Base-by-base conservation (phyloP, 257 asterid species). In the Paraleonurus japonicus region DNA sequence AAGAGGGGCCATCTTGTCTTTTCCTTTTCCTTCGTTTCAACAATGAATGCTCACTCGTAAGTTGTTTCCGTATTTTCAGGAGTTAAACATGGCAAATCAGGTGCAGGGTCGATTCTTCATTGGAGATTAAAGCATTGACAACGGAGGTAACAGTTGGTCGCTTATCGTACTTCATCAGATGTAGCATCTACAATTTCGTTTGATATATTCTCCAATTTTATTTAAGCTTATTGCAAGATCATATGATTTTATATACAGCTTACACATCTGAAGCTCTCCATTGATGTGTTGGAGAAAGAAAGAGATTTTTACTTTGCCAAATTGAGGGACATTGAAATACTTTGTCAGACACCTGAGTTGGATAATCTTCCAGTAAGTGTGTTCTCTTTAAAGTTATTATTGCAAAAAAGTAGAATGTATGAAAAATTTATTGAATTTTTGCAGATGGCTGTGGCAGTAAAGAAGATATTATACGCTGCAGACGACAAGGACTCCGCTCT, bases 221-320 rank as follows among this genome's bases (percentile, higher is more conserved):
- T 35, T 48, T 27, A 24, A 32, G 2, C 65, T 24, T 41, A 45
- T 62, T 64, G 51, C 66, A 61, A 53, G 62, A 58, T 37, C 4
- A 28, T 35, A 39, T 74, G 41, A 28, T 68, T 57, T 1, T 53
- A 10, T n/a, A 30, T 83, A 15, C 87, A 93, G 98, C 61, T 85
- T 60, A 79, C 81, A 15, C 89, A 90, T 47, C 88, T 93, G 71
- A 89, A 87, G 87, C 82, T 87, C 23, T 87, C 95, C 1, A 85
- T 85, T 22, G 98, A 90, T 62, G 70, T 74, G 32, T 64, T 93
- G 85, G 98, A 93, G 77, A 93, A 90, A 79, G 98, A 90, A 78
- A 84, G 98, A 61, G 97, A 93, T 81, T 90, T 93, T 71, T 93
- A 93, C 85, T 93, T 90, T 70, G 91, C 89, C 16, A 93, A 89